phyloP scores from a whole-genome alignment of 139 green algal species.

The Limnomonas spitsbergensis region DNA sequence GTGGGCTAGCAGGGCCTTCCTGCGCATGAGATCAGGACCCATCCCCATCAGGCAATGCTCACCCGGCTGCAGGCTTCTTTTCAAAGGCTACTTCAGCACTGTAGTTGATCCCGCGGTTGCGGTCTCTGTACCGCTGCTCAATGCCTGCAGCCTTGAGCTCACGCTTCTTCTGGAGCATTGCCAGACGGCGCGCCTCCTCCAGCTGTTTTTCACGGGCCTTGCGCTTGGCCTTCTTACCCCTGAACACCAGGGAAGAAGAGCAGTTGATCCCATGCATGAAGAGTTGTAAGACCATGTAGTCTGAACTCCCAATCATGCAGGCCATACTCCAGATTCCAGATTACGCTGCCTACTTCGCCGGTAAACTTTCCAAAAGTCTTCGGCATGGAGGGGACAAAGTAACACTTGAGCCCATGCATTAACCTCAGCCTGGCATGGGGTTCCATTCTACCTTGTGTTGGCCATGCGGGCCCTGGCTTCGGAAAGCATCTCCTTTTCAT shows the following conservation, averaged over 20 bases:
- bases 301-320: background rate
- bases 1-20: too few relatives aligned
- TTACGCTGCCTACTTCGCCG: too few relatives aligned
- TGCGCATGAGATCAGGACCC: too few relatives aligned
- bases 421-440: background rate
- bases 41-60: too few relatives aligned
- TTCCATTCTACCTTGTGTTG: conserved; percentile 77
- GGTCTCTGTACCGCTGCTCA: conserved; percentile 42
- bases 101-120: conserved; percentile 68
- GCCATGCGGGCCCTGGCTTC: conserved; percentile 93
- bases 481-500: conserved; percentile 99
- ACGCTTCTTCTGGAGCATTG: conserved; percentile 92
- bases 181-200: conserved; percentile 93
- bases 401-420: background rate
- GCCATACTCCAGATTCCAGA: background rate
- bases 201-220: conserved; percentile 96
- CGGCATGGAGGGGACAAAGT: background rate
- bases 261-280: background rate
- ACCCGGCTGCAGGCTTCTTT: conserved; percentile 61
- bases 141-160: conserved; percentile 86
- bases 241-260: conserved; percentile 22
- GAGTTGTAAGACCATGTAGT: background rate
- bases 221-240: conserved; percentile 99
- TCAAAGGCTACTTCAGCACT: conserved; percentile 92
- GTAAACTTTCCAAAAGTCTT: too few relatives aligned